Evolutionary conservation across 2,329 filamentous ascomycete species (phyloP).

Genomic region (Alternaria longipes): DNA sequence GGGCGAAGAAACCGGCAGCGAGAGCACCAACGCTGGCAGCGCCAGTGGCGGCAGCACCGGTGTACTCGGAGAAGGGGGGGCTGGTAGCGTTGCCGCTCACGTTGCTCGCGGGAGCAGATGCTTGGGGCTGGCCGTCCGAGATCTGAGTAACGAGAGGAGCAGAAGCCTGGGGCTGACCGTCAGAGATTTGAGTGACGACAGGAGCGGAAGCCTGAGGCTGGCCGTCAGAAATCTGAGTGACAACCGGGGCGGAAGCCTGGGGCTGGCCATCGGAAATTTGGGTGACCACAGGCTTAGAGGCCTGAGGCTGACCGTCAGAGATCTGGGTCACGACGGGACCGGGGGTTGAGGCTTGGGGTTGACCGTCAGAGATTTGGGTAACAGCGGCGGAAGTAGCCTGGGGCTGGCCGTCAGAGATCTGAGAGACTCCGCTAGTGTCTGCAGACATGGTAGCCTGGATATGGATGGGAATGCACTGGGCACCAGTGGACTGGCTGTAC

Average conservation of each 20-base stretch:
- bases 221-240: conserved; percentile 44
- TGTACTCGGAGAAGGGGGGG: conserved; percentile 28
- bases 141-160: conserved; percentile 31
- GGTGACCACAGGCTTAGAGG: conserved; percentile 23
- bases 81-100: conserved; percentile 22
- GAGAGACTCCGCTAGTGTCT: conserved; percentile 26
- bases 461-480: conserved; percentile 67
- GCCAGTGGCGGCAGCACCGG: conserved; percentile 40
- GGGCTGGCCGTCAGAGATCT: conserved; percentile 44
- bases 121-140: conserved; percentile 33
- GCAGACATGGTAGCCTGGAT: conserved; percentile 31
- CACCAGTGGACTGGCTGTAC: conserved; percentile 74
- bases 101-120: conserved; percentile 20
- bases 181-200: conserved; percentile 32
- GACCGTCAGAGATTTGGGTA: conserved; percentile 40
- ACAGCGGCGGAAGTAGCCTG: conserved; percentile 30
- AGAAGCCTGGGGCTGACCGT: conserved; percentile 32
- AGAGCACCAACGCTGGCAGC: conserved; percentile 36
- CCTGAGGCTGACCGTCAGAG: conserved; percentile 42
- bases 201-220: conserved; percentile 31
- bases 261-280: conserved; percentile 40
- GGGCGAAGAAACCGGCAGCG: conserved; percentile 39
- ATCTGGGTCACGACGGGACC: conserved; percentile 36
- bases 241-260: conserved; percentile 26
- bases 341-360: conserved; percentile 26